phyloP scores from a whole-genome alignment of 2,329 filamentous ascomycete species.

The Malbranchea zuffiana region DNA sequence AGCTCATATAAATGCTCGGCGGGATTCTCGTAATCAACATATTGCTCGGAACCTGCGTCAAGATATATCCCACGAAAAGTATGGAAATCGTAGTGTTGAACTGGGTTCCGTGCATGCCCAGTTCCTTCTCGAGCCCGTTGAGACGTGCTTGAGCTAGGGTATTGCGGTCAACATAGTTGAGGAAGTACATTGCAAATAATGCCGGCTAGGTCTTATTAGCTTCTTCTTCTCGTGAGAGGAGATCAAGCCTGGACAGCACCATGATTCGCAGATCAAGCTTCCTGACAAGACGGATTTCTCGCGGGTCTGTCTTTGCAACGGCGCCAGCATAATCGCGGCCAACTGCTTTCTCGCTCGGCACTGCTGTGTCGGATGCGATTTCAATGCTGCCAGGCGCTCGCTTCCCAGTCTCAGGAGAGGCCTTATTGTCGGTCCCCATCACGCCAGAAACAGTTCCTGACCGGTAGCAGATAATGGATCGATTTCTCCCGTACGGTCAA shows the following conservation, averaged over 20 bases:
- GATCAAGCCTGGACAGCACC: conserved; percentile 19
- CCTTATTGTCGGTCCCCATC: too few relatives aligned
- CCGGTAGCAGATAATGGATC: too few relatives aligned
- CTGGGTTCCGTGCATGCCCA: conserved; percentile 34
- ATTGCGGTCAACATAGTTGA: conserved; percentile 18
- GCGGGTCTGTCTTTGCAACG: conserved; percentile 30
- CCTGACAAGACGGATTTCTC: conserved; percentile 32
- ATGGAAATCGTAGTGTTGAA: conserved; percentile 38
- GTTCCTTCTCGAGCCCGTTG: conserved; percentile 24
- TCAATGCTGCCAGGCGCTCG: conserved; percentile 3
- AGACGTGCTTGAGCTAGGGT: conserved; percentile 17
- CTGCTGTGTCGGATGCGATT: not conserved
- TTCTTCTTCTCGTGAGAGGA: not conserved
- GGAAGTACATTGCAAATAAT: conserved; percentile 20
- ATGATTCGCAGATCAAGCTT: conserved; percentile 37
- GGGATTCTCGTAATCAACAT: conserved; percentile 16
- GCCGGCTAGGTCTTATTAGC: conserved; percentile 14
- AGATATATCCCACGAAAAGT: conserved; percentile 30
- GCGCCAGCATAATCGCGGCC: conserved; percentile 31
- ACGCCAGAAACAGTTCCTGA: too few relatives aligned
- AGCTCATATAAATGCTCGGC: conserved; percentile 16
- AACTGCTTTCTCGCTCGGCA: conserved; percentile 8
- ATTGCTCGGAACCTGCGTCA: conserved; percentile 16
- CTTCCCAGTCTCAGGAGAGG: too few relatives aligned
- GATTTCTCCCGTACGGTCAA: too few relatives aligned